Evolutionary conservation across 371 early-diverging fungal species (phyloP), one percentile per base, ranked within the genome.

Genomic region (Mucor racemosus): DNA sequence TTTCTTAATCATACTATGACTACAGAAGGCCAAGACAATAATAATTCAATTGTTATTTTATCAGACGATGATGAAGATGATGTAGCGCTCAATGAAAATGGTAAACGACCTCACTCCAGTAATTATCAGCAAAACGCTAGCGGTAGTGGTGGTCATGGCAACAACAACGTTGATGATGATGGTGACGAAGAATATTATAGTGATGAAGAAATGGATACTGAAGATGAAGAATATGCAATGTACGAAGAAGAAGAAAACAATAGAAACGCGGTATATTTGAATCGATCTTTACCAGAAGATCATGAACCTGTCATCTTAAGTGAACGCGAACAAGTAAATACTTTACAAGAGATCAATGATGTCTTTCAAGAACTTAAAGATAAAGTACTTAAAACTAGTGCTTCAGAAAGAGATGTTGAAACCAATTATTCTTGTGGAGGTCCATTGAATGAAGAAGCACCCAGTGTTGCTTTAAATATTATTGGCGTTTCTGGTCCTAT

Each of bases 1-100:
- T 21, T 19, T 3, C 53, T 50, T 1, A 19, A 7, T 50, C 50
- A 38, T 26, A 19, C 4, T 11, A 53, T 53, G 53, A 53, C 53
- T 53, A 53, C 13, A 53, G 31, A 53, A 53, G 53, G 53, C 31
- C 1, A 31, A 53, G 53, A 53, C 4, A 21, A 53, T 14, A 31
- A 53, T 21, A 54, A 53, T 59, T 26, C 19, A 7, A 39, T 66
- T 17, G 53, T 53, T 50, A 59, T 66, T 54, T 14, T 50, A 40
- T 59, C 66, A 36, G 58, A 54, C 48, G 62, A 64, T 57, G 58
- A 65, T n/a, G 65, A 64, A 58, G 39, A 60, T 14, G 35, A 17
- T 44, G 14, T 41, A 19, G 33, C 34, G 7, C 8, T 56, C 4
- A 64, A 64, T 55, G 36, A 56, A 19, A 41, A 56, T 13, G 57